phyloP scores from a whole-genome alignment of 257 asterid species.

The Solanum appendiculatum region DNA sequence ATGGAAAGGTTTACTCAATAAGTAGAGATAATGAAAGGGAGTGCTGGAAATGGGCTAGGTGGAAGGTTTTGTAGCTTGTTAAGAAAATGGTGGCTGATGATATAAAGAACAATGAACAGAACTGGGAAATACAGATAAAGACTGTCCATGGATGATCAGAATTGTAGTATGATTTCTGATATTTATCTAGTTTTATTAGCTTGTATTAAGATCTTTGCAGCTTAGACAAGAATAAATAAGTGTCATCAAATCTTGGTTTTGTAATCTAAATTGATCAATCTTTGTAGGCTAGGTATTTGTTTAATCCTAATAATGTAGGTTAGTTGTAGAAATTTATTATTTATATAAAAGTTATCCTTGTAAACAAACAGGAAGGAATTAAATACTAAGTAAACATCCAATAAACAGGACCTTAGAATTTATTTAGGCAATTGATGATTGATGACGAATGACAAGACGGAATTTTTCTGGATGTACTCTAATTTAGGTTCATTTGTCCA shows the following conservation, averaged over 20 bases:
- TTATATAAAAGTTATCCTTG: background rate
- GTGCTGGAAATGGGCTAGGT: conserved; percentile 33
- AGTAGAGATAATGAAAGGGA: conserved; percentile 45
- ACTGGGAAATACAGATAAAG: background rate
- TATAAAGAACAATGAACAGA: conserved; percentile 12
- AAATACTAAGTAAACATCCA: background rate
- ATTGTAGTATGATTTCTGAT: conserved; percentile 5
- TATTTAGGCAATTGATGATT: background rate
- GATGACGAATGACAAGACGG: background rate
- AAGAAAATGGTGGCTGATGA: conserved; percentile 7
- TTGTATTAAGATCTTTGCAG: background rate
- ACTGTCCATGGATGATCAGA: background rate
- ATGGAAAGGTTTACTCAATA: conserved; percentile 39
- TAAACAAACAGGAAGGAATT: background rate
- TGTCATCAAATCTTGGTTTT: background rate
- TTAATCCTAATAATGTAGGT: background rate
- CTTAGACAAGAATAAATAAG: background rate
- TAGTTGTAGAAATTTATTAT: background rate
- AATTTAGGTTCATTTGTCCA: background rate
- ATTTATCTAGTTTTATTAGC: background rate
- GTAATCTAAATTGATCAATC: background rate
- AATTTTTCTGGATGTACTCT: background rate
- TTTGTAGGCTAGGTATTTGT: background rate
- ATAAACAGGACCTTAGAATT: background rate
- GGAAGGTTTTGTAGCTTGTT: conserved; percentile 21